Evolutionary conservation across 768 basidiomycete species (phyloP), one percentile per base, ranked within the genome.

Genomic region (Leucosporidium scottii): DNA sequence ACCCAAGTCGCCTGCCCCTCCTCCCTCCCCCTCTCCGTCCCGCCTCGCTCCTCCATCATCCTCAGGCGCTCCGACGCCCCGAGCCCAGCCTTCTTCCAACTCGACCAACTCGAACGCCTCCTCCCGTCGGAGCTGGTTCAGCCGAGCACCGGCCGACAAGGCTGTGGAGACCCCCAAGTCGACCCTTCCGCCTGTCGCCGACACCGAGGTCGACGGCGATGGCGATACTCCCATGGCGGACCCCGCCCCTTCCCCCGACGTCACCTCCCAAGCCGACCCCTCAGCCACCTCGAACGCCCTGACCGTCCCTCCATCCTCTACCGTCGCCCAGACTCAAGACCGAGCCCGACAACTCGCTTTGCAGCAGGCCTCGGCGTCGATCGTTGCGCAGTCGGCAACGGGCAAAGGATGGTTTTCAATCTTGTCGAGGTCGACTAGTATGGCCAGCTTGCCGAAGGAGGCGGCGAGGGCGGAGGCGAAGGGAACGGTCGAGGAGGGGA

Each of bases 71-170:
- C 55, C 55, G 7, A 57, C 28, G 18, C 28, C 55, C 25, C 53
- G 53, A n/a, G 25, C 53, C 1, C 53, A 25, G 6, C 25, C 53
- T 17, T 1, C 25, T 7, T 28, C n/a, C 12, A 12, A 25, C 15
- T n/a, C 54, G 13, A 54, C n/a, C 12, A 12, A 25, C 15, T n/a
- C 54, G 13, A 20, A 31, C 25, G 12, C 28, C 30, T 10, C 12
- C 55, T 31, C 30, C 31, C 55, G 55, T 4, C 55, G 55, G 10
- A 57, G 55, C 31, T 57, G 55, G 55, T 57, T 57, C 55, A 28
- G 55, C 31, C 21, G 25, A 20, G 25, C 17, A 18, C 55, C 55
- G 3, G 30, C 21, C 18, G 55, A 57, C 12, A 27, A 10, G 15
- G 3, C 53, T 7, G 23, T 2, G 12, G 53, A 25, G 15, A 12